A percentile compares a stretch with the other conserved stretches of the same genome.
These are phyloP conservation scores for Penicillium concentricum DNA, from an alignment of 2,329 filamentous ascomycete species.

Conservation along the genomic window DNA sequence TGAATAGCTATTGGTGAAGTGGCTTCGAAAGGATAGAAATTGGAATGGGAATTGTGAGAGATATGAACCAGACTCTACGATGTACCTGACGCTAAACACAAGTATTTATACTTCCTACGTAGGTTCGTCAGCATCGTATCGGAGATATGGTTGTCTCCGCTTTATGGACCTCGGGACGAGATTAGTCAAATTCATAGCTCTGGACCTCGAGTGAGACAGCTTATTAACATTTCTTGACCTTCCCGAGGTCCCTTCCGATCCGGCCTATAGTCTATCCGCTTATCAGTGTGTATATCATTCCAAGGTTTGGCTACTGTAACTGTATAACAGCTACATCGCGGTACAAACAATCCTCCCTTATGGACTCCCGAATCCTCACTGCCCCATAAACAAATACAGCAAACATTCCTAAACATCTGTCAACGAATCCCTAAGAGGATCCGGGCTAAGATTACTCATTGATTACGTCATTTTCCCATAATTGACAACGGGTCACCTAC, in stretches of 20 bases:
- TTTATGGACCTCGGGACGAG: too few species aligned
- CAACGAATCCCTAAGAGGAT: too few species aligned
- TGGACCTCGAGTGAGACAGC: too few species aligned
- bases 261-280: too few species aligned
- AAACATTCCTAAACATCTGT: not conserved
- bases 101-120: not conserved
- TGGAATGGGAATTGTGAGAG: not conserved
- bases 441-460: not conserved
- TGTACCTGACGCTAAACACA: not conserved
- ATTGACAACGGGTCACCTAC: not conserved
- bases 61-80: not conserved
- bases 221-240: too few species aligned
- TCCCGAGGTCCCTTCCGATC: too few species aligned
- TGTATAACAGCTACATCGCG: not conserved
- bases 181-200: slow-evolving; percentile 11
- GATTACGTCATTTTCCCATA: not conserved
- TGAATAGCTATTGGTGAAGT: not conserved
- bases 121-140: not conserved
- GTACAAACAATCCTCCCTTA: not conserved
- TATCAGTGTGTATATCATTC: too few species aligned
- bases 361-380: not conserved
- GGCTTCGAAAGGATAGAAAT: too few species aligned
- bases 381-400: not conserved
- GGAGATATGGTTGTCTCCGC: not conserved
- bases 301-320: not conserved